phyloP scores from a whole-genome alignment of 345 rosid genomes.

The Pistacia atlantica region DNA sequence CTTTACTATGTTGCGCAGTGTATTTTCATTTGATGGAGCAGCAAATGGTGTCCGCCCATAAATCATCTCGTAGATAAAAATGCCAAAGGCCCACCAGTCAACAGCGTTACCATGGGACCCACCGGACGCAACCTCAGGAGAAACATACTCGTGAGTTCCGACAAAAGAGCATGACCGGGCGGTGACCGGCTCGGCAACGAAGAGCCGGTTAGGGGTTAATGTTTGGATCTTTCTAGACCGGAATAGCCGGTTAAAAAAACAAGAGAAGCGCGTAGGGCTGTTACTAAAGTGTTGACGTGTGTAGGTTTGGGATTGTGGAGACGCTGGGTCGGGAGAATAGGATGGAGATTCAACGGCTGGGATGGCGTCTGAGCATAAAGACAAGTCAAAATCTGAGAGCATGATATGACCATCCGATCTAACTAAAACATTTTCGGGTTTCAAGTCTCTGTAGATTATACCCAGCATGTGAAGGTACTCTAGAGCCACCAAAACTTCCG shows the following conservation, averaged over 20 bases:
- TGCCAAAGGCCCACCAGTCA: constrained; percentile 97
- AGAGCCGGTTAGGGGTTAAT: constrained; percentile 44
- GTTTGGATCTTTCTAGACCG: constrained; percentile 70
- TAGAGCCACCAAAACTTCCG: constrained; percentile 86
- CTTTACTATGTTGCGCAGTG: constrained; percentile 87
- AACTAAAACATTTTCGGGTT: constrained; percentile 91
- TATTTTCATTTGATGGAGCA: constrained; percentile 68
- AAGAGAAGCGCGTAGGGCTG: constrained; percentile 37
- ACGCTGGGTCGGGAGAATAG: constrained; percentile 41
- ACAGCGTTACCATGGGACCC: constrained; percentile 91
- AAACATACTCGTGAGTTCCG: constrained; percentile 94
- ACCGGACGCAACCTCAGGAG: constrained; percentile 94
- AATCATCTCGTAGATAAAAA: constrained; percentile 81
- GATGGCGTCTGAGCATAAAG: constrained; percentile 75
- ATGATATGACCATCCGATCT: constrained; percentile 98
- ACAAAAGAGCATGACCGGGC: constrained; percentile 92
- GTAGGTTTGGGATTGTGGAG: constrained; percentile 18
- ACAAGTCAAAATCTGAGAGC: constrained; percentile 95
- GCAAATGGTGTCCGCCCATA: constrained; percentile 87
- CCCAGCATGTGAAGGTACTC: constrained; percentile 98
- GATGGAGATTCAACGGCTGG: constrained; percentile 82
- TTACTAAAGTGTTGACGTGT: constrained; percentile 27
- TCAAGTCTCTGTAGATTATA: constrained; percentile 89
- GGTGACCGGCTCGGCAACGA: constrained; percentile 91
- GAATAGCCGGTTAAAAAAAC: constrained; percentile 52